A percentile compares a stretch with the other conserved stretches of the same genome.
Evolutionary conservation across 805 yeast species (phyloP).

Genomic region (Hanseniaspora osmophila): DNA sequence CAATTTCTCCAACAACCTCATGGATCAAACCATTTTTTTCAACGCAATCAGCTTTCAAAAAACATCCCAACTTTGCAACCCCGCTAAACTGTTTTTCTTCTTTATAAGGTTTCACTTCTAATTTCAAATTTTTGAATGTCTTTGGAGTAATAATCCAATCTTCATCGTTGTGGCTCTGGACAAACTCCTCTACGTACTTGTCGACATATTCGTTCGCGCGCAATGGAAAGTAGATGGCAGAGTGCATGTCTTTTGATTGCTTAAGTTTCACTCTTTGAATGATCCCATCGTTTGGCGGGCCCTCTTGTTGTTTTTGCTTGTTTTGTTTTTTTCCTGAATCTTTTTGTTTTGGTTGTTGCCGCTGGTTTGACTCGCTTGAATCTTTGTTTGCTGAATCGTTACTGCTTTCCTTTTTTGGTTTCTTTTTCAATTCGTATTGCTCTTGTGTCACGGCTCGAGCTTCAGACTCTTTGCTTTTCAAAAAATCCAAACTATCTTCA

Average conservation of each 20-base stretch:
- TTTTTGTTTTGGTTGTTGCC: conserved; percentile 4
- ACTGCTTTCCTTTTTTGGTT: conserved; percentile 2
- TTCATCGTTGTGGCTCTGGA: conserved; percentile 35
- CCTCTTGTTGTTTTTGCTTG: not conserved
- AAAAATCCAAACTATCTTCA: conserved; percentile 22
- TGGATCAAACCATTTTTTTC: conserved; percentile 36
- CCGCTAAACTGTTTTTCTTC: conserved; percentile 48
- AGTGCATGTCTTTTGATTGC: conserved; percentile 25
- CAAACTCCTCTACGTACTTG: conserved; percentile 30
- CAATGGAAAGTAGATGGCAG: conserved; percentile 22
- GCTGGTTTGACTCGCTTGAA: too few species aligned
- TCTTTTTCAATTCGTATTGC: not conserved
- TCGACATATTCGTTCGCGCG: conserved; percentile 30
- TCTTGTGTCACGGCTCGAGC: not conserved
- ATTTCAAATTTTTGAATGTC: conserved; percentile 13
- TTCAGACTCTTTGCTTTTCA: too few species aligned
- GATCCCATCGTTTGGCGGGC: conserved; percentile 3
- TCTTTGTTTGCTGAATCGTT: conserved; percentile 1
- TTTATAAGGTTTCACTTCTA: conserved; percentile 39
- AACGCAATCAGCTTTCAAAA: conserved; percentile 24
- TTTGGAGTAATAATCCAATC: conserved; percentile 17
- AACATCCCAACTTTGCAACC: conserved; percentile 53
- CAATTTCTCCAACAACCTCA: conserved; percentile 64
- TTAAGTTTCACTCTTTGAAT: conserved; percentile 20
- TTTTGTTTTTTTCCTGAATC: not conserved